A percentile compares a stretch with the other conserved stretches of the same genome.
Conservation (phyloP, 2,329 filamentous ascomycete genomes). For the Domatiomyces globalis region DNA sequence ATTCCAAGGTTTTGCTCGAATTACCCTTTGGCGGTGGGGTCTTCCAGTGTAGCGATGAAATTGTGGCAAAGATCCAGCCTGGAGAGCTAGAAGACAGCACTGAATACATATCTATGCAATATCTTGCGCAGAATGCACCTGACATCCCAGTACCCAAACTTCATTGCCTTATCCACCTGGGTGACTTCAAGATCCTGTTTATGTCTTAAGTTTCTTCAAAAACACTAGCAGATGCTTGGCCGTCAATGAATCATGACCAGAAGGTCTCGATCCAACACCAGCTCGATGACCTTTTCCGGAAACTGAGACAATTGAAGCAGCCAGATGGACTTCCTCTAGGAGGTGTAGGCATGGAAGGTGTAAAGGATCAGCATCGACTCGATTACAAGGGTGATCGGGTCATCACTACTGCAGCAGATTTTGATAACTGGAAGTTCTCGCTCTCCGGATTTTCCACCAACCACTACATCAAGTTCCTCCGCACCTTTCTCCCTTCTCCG, state of each 20-base stretch:
- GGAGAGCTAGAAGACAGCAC: background rate
- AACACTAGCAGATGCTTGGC: no score
- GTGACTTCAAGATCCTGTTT: background rate
- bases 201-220: background rate
- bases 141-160: background rate
- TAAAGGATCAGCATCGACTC: background rate
- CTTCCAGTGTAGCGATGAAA: constrained; percentile 1
- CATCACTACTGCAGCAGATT: background rate
- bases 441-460: background rate
- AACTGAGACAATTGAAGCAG: no score
- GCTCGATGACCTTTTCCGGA: no score
- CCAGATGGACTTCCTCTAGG: background rate
- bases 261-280: no score
- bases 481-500: constrained; percentile 15
- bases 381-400: background rate
- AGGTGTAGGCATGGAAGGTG: background rate
- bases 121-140: background rate
- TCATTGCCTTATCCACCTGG: background rate
- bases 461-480: background rate
- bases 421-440: constrained; percentile 1
- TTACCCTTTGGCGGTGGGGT: no score
- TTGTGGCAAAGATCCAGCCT: background rate
- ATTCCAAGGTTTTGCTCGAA: no score
- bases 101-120: constrained; percentile 1
- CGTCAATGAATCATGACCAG: no score